These are phyloP conservation scores for Penicillium cataractarum DNA, from an alignment of 495 filamentous ascomycete species.

Conservation along the genomic window DNA sequence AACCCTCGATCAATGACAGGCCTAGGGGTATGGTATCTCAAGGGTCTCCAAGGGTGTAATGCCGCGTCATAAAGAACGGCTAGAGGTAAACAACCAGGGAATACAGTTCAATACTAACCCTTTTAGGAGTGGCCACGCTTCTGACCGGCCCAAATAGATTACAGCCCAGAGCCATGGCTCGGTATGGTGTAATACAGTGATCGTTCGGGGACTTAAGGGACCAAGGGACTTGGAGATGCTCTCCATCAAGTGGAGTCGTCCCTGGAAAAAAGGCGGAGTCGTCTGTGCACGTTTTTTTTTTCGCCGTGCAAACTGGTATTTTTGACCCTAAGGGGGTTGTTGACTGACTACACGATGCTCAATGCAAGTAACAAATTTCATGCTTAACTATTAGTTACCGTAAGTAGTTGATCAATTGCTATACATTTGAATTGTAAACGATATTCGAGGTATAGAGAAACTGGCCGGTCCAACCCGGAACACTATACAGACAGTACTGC, in stretches of 20 bases:
- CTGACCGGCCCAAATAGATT: background rate
- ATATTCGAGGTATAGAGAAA: background rate
- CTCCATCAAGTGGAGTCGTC: background rate
- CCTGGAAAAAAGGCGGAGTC: background rate
- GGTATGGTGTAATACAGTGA: background rate
- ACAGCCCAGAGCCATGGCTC: background rate
- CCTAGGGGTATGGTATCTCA: background rate
- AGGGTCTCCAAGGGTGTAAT: background rate
- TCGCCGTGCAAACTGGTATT: too few relatives aligned
- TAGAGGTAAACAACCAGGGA: constrained; percentile 5
- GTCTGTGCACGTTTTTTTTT: background rate
- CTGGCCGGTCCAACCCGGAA: background rate
- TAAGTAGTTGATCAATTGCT: too few relatives aligned
- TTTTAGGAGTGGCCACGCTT: background rate
- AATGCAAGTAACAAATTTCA: too few relatives aligned
- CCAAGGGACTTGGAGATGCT: background rate
- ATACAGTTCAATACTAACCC: background rate
- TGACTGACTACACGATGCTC: too few relatives aligned
- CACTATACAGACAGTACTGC: too few relatives aligned
- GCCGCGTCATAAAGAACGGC: background rate
- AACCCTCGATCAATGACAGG: background rate
- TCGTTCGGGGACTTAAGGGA: background rate
- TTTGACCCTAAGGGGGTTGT: background rate
- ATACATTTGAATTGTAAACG: too few relatives aligned
- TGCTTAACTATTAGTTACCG: too few relatives aligned